Evolutionary conservation across 768 basidiomycete genomes (phyloP).

Genomic region (Mycena albidolilacea): DNA sequence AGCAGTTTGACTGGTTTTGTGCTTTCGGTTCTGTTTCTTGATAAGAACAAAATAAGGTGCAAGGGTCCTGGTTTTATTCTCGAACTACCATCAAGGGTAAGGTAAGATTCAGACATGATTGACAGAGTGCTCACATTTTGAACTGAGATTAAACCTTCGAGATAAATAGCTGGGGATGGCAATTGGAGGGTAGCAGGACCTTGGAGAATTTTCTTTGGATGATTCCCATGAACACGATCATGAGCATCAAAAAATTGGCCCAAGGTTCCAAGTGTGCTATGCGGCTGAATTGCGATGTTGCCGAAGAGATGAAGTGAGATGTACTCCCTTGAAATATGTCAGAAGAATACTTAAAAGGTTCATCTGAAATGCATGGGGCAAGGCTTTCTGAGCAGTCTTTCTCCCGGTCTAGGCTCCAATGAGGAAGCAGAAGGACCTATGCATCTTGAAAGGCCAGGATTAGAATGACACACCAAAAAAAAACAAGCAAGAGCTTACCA

Average conservation of each 20-base stretch:
- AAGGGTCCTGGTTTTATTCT: constrained; percentile 2
- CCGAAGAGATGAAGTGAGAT: neutral
- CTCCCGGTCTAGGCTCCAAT: too few relatives aligned
- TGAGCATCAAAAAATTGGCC: constrained; percentile 20
- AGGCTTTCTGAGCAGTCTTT: too few relatives aligned
- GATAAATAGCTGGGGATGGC: constrained; percentile 16
- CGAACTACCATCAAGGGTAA: constrained; percentile 8
- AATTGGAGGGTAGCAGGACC: neutral
- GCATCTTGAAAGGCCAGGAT: too few relatives aligned
- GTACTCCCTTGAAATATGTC: too few relatives aligned
- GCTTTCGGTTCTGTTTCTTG: constrained; percentile 15
- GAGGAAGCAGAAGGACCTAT: too few relatives aligned
- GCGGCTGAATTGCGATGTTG: neutral
- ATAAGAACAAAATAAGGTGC: constrained; percentile 18
- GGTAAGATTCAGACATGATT: neutral
- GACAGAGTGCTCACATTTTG: neutral
- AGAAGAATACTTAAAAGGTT: too few relatives aligned
- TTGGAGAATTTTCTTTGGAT: constrained; percentile 19
- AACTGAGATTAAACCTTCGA: constrained; percentile 14
- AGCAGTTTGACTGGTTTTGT: neutral
- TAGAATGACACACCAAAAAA: too few relatives aligned
- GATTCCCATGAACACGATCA: constrained; percentile 15
- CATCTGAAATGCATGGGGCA: too few relatives aligned
- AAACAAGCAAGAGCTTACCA: too few relatives aligned
- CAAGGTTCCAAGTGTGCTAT: constrained; percentile 17